Base-by-base conservation (phyloP, 2,329 filamentous ascomycete species). In the Fusarium marasasianum region DNA sequence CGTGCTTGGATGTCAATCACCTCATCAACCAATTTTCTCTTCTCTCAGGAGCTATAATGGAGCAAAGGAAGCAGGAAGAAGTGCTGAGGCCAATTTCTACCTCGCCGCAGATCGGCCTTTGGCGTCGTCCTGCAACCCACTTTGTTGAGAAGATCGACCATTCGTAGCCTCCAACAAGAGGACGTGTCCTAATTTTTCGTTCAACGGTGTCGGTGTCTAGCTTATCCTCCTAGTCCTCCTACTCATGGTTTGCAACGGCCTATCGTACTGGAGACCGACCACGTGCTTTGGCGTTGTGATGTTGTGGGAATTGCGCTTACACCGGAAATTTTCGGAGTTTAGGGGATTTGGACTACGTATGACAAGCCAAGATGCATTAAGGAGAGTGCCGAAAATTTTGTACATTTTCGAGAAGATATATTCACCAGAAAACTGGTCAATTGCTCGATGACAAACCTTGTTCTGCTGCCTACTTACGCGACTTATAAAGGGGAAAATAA, bases 1-100 rank as follows among this genome's bases (percentile, higher is more conserved):
- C 76, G 76, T 77, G 72, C 77, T 78, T 69, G 71, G 29, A 45
- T 54, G 59, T 59, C 66, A 63, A 72, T 74, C 71, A 73, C 74
- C 73, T 74, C 74, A 77, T 71, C 50, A 65, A 61, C 41, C 63
- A 62, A 44, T 62, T 57, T 62, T 56, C 43, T 69, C 70, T 68
- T 63, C 47, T 44, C n/a, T 60, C 56, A 66, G 41, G 71, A 70
- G 66, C 56, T 56, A 55, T 45, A 51, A 71, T 69, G 72, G 67
- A 72, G 71, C 37, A 61, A 54, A 64, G 58, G 37, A 60, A 62
- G 41, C 69, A 44, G 67, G 24, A 38, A 64, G 37, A 63, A 45
- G 38, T 62, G 66, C 55, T 68, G 67, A 63, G 41, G 31, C 54
- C 62, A 64, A 66, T 61, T 74, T 70, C 66, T 61, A 61, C 57